Percentiles rank a stretch among this genome's conserved stretches.
Conservation (phyloP, 305 asterid species). For the Fraxinus velutina region DNA sequence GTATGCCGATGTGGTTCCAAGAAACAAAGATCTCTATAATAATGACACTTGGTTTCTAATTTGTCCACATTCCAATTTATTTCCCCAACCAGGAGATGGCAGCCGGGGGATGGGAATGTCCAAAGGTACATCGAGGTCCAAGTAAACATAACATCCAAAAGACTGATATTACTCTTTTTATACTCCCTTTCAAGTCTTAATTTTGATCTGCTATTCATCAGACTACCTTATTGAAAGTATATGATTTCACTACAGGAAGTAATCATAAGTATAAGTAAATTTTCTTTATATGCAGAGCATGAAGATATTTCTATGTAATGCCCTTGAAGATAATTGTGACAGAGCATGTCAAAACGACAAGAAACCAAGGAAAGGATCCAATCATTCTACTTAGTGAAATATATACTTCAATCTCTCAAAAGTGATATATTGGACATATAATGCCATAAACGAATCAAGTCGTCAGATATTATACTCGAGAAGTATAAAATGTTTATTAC, state of each 20-base stretch:
- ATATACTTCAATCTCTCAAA: neutral
- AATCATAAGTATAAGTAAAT: neutral
- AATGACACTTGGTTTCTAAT: neutral
- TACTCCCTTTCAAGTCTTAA: neutral
- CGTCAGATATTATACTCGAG: neutral
- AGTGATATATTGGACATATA: neutral
- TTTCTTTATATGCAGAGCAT: neutral
- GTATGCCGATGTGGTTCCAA: neutral
- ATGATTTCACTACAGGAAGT: neutral
- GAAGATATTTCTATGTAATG: neutral
- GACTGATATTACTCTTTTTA: neutral
- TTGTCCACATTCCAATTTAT: neutral
- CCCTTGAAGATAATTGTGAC: neutral
- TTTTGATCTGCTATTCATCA: neutral
- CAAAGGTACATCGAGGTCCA: neutral
- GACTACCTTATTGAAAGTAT: neutral
- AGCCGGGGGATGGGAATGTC: neutral
- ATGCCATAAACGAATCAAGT: neutral
- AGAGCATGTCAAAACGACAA: neutral
- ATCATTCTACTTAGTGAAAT: neutral
- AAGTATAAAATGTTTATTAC: neutral
- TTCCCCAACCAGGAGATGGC: neutral
- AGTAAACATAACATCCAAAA: neutral
- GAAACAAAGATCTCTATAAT: neutral
- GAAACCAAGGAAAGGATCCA: neutral